Evolutionary conservation across 805 yeast genomes (phyloP), one percentile per base, ranked within the genome.

Genomic region (Yamadazyma nakazawae): DNA sequence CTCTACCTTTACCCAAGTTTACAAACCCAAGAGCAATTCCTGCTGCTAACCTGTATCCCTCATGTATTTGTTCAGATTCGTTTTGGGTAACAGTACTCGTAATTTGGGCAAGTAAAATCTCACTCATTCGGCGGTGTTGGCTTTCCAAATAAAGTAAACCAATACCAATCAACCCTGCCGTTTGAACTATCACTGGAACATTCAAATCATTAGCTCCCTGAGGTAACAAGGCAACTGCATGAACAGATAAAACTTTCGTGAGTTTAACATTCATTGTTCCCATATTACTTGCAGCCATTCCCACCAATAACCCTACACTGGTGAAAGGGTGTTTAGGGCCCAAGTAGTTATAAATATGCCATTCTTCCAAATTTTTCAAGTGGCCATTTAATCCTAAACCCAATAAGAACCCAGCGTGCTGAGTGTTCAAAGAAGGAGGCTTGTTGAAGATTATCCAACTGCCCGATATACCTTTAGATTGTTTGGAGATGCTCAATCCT

Each of bases 341-440:
- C 44, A 94, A 68, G 54, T 89, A 90, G 59, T 92, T 91, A 62
- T 89, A 94, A 26, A 92, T 86, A 60, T 91, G 97, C 97, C 98
- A 94, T 62, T 94, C 97, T 58, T 92, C 98, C 21, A 94, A 67
- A 36, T 76, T 74, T 47, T 78, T 81, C 56, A 94, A 67, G 60
- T 91, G 96, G 0, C 98, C 98, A 64, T 88, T 88, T 26, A 94
- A 68, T 0, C 99, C 99, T 21, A 94, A 70, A 0, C 97, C 99
- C 16, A 89, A 66, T n/a, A 94, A 65, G 55, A 94, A 90, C 0
- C 99, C 99, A 18, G 97, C 97, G 69, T 91, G 97, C 51, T 88
- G 91, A 0, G 96, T 78, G 54, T 80, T 82, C 28, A 86, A 62
- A 4, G 68, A 75, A 0, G 77, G 75, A 0, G 96, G 96, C 54